Base-by-base conservation (phyloP, 2,329 filamentous ascomycete genomes). In the Reticulascus tulasneorum region DNA sequence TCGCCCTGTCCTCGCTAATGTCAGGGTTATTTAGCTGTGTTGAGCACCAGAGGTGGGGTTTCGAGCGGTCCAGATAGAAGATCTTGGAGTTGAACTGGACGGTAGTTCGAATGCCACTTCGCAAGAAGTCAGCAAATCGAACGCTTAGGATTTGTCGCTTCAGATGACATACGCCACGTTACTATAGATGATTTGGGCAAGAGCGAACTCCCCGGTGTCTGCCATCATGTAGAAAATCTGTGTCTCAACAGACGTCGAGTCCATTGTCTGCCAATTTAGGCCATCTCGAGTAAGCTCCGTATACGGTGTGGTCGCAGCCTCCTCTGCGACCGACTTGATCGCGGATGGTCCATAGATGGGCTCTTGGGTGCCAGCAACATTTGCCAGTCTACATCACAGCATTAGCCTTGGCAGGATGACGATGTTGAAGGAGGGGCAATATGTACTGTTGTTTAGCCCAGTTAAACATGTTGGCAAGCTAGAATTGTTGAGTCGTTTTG, bases 131-230 rank as follows among this genome's bases (percentile, higher is more conserved):
- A 55, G 53, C 37, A 46, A 34, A 7, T 10, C 5, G 29, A 31
- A 28, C 9, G 24, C 18, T 13, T 7, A n/a, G 11, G 13, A 12
- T 19, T 16, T 9, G 15, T 17, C 6, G 13, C 17, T n/a, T 13
- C 17, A 10, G 21, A 13, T 17, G 32, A 31, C 83, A 64, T 81
- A 96, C 90, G 79, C 84, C 60, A 98, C 86, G 66, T 95, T 96
- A 71, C 86, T 97, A 73, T 97, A 95, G 61, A 98, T 95, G 64
- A 97, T 76, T 73, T 98, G 93, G 42, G 79, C 79, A 63, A 95
- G 77, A 35, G 76, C 86, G 47, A 90, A 63, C 46, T 82, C 74
- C 33, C 93, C 93, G 42, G 71, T 79, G 45, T 95, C 86, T 37
- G 84, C 73, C 63, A 82, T 82, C 55, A 96, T 67, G 69, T 98